Evolutionary conservation across 2,329 filamentous ascomycete species (phyloP), one percentile per base, ranked within the genome.

Genomic region (Ilyonectria sp.): DNA sequence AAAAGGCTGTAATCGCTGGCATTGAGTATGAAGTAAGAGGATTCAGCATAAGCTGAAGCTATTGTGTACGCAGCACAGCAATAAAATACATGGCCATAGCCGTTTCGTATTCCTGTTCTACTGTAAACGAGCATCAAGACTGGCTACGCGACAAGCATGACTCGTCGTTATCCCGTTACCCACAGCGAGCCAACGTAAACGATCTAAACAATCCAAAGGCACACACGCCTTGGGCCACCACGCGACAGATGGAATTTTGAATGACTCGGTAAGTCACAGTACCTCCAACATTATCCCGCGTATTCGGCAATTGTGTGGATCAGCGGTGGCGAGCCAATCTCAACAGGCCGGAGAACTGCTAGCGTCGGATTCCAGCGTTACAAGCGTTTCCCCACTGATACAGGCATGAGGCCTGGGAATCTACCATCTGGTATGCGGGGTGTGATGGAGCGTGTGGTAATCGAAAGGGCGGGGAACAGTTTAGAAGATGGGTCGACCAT

Each of bases 341-440:
- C 10, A 10, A 4, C 10, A 29, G 8, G 46, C 26, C 60, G 60
- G 60, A 46, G 23, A 62, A 49, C 29, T 19, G 60, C 60, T 62
- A 55, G 60, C 50, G 50, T 62, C 46, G 46, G 46, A 4, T 46
- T 13, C 3, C 7, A 19, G 43, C 43, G 43, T 19, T 7, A 9
- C 23, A 33, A 46, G 43, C 11, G 6, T 17, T 15, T 53, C 33
- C 50, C 33, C 50, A 19, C 29, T 17, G 50, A 53, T 37, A 53
- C 29, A 53, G 9, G 49, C 10, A 4, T 31, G 8, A 23, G 50
- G 50, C n/a, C 50, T 53, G 29, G 50, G 46, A 21, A 49, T 26
- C 31, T 33, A 33, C 11, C 31, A 9, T 33, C 11, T 11, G 31
- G 21, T 49, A 19, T 49, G 46, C 46, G 46, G 46, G 46, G 21